These are phyloP conservation scores for Biscogniauxia mediterranea DNA, from an alignment of 2,329 filamentous ascomycete species.

Conservation along the genomic window DNA sequence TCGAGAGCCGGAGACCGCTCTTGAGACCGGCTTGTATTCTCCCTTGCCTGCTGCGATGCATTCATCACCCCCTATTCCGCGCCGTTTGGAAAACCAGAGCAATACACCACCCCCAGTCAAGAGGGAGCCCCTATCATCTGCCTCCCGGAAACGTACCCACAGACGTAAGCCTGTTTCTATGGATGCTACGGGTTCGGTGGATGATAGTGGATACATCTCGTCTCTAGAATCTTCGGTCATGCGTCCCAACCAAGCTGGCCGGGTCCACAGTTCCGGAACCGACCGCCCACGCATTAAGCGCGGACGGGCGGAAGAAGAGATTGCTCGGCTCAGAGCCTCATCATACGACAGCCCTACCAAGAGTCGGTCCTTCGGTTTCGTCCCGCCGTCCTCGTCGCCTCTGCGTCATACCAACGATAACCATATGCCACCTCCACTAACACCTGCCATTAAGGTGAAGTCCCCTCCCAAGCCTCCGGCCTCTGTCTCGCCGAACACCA, in stretches of 20 bases:
- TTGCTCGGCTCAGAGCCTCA: conserved; percentile 86
- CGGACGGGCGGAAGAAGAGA: conserved; percentile 92
- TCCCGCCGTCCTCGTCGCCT: conserved; percentile 66
- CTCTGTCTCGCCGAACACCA: conserved; percentile 90
- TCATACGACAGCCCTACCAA: conserved; percentile 91
- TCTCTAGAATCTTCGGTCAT: conserved; percentile 89
- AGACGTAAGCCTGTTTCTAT: conserved; percentile 78
- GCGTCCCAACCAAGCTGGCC: conserved; percentile 63
- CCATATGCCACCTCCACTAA: conserved; percentile 73
- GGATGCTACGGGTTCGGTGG: conserved; percentile 43
- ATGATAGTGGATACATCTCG: conserved; percentile 95
- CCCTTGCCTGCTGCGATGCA: conserved; percentile 70
- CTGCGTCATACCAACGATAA: conserved; percentile 55
- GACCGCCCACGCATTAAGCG: conserved; percentile 81
- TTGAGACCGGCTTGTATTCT: conserved; percentile 62
- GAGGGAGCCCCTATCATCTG: conserved; percentile 59
- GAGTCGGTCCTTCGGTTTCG: conserved; percentile 52
- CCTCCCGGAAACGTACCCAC: conserved; percentile 65
- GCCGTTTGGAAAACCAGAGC: conserved; percentile 56
- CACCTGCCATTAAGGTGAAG: conserved; percentile 81
- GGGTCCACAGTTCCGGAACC: conserved; percentile 73
- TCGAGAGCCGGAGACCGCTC: conserved; percentile 38
- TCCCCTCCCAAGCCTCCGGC: conserved; percentile 57
- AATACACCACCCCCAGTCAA: conserved; percentile 74
- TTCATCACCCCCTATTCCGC: conserved; percentile 83